Evolutionary conservation across 1,139 yeast species (phyloP), one percentile per base, ranked within the genome.

Genomic region (Yamadazyma trypodendri): DNA sequence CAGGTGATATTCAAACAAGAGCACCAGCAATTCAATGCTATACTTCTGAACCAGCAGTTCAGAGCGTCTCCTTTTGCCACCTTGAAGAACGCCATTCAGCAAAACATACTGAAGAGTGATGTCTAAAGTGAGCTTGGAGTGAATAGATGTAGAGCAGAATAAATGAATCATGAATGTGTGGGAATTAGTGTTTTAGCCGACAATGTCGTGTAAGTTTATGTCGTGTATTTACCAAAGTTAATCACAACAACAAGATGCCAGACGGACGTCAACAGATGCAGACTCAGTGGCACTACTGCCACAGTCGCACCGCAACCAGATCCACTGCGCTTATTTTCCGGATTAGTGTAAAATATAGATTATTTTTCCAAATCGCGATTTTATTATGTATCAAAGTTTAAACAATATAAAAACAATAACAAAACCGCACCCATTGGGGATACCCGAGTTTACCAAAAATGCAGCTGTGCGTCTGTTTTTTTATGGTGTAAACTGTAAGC

Each of bases 1-100:
- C 71, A 69, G 45, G 59, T 63, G 27, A 69, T 84, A 16, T 72
- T 80, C 48, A 61, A 61, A 31, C 62, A 66, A 32, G 94, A 84
- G 51, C 69, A 73, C 39, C 62, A 64, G 45, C 68, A 80, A 43
- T 84, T 84, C 54, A 72, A 67, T 23, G 60, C 65, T 31, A 77
- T 82, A 10, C 60, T 84, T 43, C 72, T 68, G 42, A 74, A 79
- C 48, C 59, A 68, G 28, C 61, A 60, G 23, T 80, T 79, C 48
- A 72, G 78, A 56, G 54, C 61, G 37, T 71, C 76, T 30, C 85
- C 88, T 2, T 82, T 82, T 52, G 68, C 67, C 25, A 75, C 85
- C 2, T 64, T 83, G 48, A 78, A 74, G 55, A 71, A 64, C 29
- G 73, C 77, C 9, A 62, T 62, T 18, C 28, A 38, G 11, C 39